These are phyloP conservation scores for Cardiosporidium cionae DNA, from an alignment of 169 alveolate genomes.

Conservation along the genomic window DNA sequence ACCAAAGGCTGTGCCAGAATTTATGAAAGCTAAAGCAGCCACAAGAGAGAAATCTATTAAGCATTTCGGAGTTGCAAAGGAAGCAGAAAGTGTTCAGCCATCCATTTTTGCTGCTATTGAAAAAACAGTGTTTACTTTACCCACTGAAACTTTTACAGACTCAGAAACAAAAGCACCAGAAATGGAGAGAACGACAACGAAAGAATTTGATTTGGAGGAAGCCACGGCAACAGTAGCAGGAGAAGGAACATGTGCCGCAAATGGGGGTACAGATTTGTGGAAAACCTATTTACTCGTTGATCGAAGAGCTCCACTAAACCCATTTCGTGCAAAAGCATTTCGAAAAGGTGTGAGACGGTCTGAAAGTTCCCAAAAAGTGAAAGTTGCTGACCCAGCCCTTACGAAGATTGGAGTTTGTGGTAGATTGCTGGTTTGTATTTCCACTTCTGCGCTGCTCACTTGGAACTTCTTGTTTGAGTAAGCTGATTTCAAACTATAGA, in stretches of 20 bases:
- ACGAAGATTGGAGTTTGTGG: constrained; percentile 26
- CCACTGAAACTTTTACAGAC: too few species aligned
- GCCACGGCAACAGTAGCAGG: background rate
- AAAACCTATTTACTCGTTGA: constrained; percentile 1
- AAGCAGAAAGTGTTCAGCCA: too few species aligned
- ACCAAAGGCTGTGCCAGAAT: too few species aligned
- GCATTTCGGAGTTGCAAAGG: too few species aligned
- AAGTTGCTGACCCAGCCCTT: constrained; percentile 25
- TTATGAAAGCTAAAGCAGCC: too few species aligned
- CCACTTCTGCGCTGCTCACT: constrained; percentile 27
- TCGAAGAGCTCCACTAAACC: constrained; percentile 31
- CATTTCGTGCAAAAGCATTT: constrained; percentile 6
- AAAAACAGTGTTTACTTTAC: too few species aligned
- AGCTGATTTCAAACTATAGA: background rate
- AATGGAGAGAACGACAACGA: background rate
- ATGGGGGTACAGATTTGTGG: background rate
- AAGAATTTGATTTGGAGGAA: background rate
- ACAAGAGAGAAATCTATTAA: too few species aligned
- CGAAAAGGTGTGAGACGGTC: too few species aligned
- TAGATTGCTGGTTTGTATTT: constrained; percentile 25
- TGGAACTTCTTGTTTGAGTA: constrained; percentile 32
- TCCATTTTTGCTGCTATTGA: too few species aligned
- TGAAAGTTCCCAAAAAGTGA: background rate
- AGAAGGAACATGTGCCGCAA: background rate
- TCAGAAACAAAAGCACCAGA: too few species aligned